Percentiles rank a stretch among this genome's conserved stretches.
These are phyloP conservation scores for Pseudogymnoascus destructans DNA, from an alignment of 2,329 filamentous ascomycete species.

Conservation along the genomic window DNA sequence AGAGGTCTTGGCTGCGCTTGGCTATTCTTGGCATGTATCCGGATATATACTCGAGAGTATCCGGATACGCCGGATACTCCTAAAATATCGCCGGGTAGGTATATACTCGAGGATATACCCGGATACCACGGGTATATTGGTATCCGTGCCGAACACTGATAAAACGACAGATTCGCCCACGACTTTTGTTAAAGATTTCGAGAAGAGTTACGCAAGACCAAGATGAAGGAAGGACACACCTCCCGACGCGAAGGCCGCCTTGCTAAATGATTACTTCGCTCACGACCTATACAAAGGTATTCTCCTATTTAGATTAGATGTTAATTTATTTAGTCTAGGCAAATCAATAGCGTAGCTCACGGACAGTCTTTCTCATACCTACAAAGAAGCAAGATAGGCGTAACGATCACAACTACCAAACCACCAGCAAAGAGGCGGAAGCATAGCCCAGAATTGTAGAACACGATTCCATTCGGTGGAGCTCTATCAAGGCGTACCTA, in stretches of 20 bases:
- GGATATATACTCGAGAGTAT: too few species aligned
- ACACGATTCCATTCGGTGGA: not conserved
- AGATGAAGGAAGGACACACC: slow-evolving; percentile 46
- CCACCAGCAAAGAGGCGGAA: not conserved
- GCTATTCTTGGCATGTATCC: too few species aligned
- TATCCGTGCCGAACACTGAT: too few species aligned
- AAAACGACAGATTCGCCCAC: not conserved
- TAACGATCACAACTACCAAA: not conserved
- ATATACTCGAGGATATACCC: too few species aligned
- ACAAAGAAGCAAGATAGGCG: too few species aligned
- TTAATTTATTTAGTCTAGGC: too few species aligned
- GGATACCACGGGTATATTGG: too few species aligned
- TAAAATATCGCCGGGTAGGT: too few species aligned
- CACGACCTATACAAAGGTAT: slow-evolving; percentile 87
- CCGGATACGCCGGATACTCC: too few species aligned
- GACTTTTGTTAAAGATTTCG: not conserved
- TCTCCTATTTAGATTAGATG: slow-evolving; percentile 81
- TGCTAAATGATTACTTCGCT: slow-evolving; percentile 93
- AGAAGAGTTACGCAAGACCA: slow-evolving; percentile 18
- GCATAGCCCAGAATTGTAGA: not conserved
- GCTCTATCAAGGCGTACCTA: slow-evolving; percentile 1
- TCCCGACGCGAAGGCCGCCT: slow-evolving; percentile 65
- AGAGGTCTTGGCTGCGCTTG: too few species aligned
- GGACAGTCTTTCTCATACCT: too few species aligned
- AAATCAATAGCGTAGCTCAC: too few species aligned